A percentile compares a stretch with the other conserved stretches of the same genome.
These are phyloP conservation scores for Gillenia trifoliata DNA, from an alignment of 306 rosid genomes.

Conservation along the genomic window DNA sequence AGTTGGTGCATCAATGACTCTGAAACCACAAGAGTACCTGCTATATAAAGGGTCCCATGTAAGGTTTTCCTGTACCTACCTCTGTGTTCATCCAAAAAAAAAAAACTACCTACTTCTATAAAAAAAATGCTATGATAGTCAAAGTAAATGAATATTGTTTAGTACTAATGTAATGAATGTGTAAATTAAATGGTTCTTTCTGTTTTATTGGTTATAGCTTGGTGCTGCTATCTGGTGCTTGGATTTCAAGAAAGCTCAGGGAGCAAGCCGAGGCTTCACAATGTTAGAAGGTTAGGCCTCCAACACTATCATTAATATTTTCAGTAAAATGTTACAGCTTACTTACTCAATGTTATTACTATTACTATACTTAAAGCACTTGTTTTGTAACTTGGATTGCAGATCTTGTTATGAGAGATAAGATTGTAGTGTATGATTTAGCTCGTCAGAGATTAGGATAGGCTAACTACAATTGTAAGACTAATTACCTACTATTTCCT, in stretches of 20 bases:
- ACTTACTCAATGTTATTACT: too few species aligned
- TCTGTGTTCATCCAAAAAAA: too few species aligned
- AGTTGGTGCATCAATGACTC: slow-evolving; percentile 74
- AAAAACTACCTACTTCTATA: too few species aligned
- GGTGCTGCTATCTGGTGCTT: slow-evolving; percentile 77
- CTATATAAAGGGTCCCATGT: slow-evolving; percentile 45
- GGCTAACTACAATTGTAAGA: slow-evolving; percentile 84
- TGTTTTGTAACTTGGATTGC: slow-evolving; percentile 24
- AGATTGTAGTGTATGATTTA: slow-evolving; percentile 76
- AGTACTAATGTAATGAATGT: slow-evolving; percentile 11
- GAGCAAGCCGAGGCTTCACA: slow-evolving; percentile 38
- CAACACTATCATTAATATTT: not conserved
- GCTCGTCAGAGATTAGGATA: slow-evolving; percentile 73
- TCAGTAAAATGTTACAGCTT: too few species aligned
- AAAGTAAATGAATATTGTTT: too few species aligned
- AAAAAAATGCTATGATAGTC: too few species aligned
- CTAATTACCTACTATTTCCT: not conserved
- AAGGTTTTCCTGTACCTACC: slow-evolving; percentile 29
- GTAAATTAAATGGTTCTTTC: slow-evolving; percentile 1
- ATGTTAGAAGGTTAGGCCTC: slow-evolving; percentile 75
- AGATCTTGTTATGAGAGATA: slow-evolving; percentile 81
- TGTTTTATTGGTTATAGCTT: slow-evolving; percentile 37
- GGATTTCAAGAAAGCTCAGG: slow-evolving; percentile 70
- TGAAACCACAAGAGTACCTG: slow-evolving; percentile 91
- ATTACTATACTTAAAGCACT: too few species aligned